A percentile compares a stretch with the other conserved stretches of the same genome.
These are phyloP conservation scores for Chytriomyces hyalinus DNA, from an alignment of 192 early-diverging fungal species.

Conservation along the genomic window DNA sequence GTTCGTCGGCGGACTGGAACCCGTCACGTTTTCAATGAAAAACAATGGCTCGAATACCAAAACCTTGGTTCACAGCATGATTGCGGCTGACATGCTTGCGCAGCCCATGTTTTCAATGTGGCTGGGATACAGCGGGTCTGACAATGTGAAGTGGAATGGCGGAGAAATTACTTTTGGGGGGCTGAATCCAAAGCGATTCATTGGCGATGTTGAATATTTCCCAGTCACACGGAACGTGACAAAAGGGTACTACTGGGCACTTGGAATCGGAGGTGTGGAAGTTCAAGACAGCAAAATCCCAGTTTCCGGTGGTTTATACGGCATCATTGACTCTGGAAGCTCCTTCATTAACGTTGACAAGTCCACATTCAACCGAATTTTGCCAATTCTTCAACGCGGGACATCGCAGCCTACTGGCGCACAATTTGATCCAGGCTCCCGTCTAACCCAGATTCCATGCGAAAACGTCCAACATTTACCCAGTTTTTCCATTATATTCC, in stretches of 20 bases:
- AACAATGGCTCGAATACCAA: neutral
- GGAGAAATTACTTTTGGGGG: slow-evolving; percentile 1
- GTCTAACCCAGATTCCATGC: neutral
- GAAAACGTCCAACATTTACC: neutral
- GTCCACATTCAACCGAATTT: neutral
- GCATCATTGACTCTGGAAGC: neutral
- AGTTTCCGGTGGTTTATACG: neutral
- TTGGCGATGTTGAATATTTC: neutral
- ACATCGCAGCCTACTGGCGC: neutral
- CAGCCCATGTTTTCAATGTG: slow-evolving; percentile 10
- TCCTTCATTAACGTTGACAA: slow-evolving; percentile 7
- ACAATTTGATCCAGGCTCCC: neutral
- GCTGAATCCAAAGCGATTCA: neutral
- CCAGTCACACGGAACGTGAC: neutral
- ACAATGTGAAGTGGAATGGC: neutral
- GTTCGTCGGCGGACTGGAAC: slow-evolving; percentile 8
- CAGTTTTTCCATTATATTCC: neutral
- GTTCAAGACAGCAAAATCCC: neutral
- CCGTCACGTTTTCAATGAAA: neutral
- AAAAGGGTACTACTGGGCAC: slow-evolving; percentile 12
- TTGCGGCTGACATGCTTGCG: neutral
- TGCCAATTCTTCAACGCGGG: slow-evolving; percentile 3
- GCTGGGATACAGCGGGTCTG: neutral
- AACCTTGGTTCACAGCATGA: neutral
- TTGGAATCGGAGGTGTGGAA: neutral